Evolutionary conservation across 306 rosid species (phyloP).

Genomic region (Clitoria ternatea): DNA sequence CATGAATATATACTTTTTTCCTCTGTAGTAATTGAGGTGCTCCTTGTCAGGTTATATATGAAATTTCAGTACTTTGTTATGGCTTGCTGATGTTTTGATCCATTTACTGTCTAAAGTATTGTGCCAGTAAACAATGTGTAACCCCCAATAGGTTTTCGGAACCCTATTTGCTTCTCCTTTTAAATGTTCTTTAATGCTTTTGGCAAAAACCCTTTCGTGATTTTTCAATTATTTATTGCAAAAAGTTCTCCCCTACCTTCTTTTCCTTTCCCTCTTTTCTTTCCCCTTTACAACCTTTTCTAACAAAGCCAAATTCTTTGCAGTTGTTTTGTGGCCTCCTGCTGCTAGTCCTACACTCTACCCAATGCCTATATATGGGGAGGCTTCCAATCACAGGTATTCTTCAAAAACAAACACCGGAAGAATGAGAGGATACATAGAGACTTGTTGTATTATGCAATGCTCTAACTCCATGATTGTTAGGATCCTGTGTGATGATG

Average conservation of each 20-base stretch:
- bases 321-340: conserved; percentile 96
- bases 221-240: not conserved
- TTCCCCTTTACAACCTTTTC: not conserved
- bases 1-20: not conserved
- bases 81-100: conserved; percentile 1
- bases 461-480: conserved; percentile 1
- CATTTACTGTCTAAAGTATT: conserved; percentile 3
- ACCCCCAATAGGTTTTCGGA: not conserved
- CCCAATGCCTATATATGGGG: conserved; percentile 89
- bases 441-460: not conserved
- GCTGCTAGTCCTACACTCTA: conserved; percentile 75
- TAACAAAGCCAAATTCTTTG: conserved; percentile 27
- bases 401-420: not conserved
- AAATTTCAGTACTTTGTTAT: not conserved
- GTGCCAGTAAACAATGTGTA: not conserved
- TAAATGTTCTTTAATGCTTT: not conserved
- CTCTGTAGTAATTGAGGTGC: not conserved
- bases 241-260: not conserved
- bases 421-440: not conserved
- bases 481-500: conserved; percentile 9
- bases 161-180: conserved; percentile 10
- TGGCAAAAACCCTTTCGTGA: conserved; percentile 4
- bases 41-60: conserved; percentile 1
- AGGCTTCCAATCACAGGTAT: conserved; percentile 97
- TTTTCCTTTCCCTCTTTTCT: not conserved